These are phyloP conservation scores for Tylopilus subfusipes DNA, from an alignment of 768 basidiomycete species.

Conservation along the genomic window DNA sequence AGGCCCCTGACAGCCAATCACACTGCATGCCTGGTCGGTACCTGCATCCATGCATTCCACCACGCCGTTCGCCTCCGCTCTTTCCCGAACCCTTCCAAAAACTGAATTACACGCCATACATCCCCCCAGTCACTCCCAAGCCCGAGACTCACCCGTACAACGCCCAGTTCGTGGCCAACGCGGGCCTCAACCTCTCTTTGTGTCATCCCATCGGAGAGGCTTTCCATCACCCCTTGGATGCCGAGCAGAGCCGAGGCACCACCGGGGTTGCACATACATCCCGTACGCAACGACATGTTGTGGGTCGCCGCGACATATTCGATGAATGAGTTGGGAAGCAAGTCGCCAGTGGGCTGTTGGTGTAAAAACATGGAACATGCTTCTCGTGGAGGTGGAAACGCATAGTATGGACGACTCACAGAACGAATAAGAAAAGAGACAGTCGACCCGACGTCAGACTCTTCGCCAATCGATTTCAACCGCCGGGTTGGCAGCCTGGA, in stretches of 20 bases:
- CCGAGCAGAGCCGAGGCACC: constrained; percentile 72
- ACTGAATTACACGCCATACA: constrained; percentile 54
- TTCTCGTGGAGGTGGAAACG: too few relatives aligned
- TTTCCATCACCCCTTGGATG: constrained; percentile 62
- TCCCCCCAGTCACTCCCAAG: constrained; percentile 78
- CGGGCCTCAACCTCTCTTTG: constrained; percentile 57
- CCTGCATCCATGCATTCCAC: constrained; percentile 39
- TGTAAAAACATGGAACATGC: background rate
- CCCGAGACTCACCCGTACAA: constrained; percentile 74
- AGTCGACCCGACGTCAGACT: constrained; percentile 63
- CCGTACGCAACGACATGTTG: constrained; percentile 74
- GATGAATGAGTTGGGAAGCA: constrained; percentile 70
- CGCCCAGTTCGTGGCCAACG: constrained; percentile 68
- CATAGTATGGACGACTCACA: constrained; percentile 39
- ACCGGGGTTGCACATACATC: constrained; percentile 88
- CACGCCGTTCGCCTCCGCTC: constrained; percentile 33
- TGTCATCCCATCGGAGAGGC: constrained; percentile 55
- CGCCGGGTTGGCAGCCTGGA: constrained; percentile 57
- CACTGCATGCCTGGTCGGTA: constrained; percentile 33
- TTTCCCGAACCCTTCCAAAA: constrained; percentile 45
- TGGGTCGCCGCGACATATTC: constrained; percentile 62
- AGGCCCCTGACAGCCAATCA: constrained; percentile 10
- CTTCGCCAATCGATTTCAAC: constrained; percentile 59
- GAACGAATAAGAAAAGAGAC: constrained; percentile 60
- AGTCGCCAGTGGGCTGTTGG: constrained; percentile 57